Evolutionary conservation across 225 moss, liverwort and hornwort genomes (phyloP).

Genomic region (Lunularia cruciata): DNA sequence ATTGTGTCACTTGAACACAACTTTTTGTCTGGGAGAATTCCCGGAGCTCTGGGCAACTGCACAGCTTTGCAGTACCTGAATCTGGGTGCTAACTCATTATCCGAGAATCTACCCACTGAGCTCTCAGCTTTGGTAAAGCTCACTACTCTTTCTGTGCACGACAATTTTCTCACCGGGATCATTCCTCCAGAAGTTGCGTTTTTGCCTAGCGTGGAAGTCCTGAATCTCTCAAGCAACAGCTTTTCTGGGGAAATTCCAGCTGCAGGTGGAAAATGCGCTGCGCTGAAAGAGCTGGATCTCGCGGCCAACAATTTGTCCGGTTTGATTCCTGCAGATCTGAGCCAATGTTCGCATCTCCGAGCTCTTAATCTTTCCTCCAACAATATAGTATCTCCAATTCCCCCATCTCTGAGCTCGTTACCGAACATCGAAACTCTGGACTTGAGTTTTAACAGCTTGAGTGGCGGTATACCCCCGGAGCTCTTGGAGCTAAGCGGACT

Average conservation of each 20-base stretch:
- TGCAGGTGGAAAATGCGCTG: constrained; percentile 13
- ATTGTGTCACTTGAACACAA: constrained; percentile 38
- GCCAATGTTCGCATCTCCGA: constrained; percentile 35
- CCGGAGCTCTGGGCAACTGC: constrained; percentile 37
- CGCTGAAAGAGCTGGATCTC: constrained; percentile 33
- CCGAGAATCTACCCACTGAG: constrained; percentile 35
- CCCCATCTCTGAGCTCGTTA: constrained; percentile 24
- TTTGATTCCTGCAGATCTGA: constrained; percentile 34
- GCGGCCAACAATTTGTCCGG: constrained; percentile 45
- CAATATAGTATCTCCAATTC: constrained; percentile 35
- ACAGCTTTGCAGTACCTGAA: constrained; percentile 21
- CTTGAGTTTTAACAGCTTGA: constrained; percentile 36
- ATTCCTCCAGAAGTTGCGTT: constrained; percentile 22
- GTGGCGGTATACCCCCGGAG: constrained; percentile 34
- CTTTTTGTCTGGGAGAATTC: constrained; percentile 40
- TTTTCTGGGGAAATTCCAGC: constrained; percentile 61
- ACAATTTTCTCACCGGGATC: constrained; percentile 40
- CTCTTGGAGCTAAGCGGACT: constrained; percentile 29
- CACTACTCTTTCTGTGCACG: constrained; percentile 22
- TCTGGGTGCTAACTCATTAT: constrained; percentile 42
- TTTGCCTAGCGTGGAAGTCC: constrained; percentile 35
- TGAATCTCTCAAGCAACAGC: constrained; percentile 69
- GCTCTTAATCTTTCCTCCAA: constrained; percentile 45
- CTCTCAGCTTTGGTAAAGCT: constrained; percentile 26
- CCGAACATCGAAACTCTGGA: constrained; percentile 29